These are phyloP conservation scores for Artemisia tridentata DNA, from an alignment of 129 eudicot species.

Conservation along the genomic window DNA sequence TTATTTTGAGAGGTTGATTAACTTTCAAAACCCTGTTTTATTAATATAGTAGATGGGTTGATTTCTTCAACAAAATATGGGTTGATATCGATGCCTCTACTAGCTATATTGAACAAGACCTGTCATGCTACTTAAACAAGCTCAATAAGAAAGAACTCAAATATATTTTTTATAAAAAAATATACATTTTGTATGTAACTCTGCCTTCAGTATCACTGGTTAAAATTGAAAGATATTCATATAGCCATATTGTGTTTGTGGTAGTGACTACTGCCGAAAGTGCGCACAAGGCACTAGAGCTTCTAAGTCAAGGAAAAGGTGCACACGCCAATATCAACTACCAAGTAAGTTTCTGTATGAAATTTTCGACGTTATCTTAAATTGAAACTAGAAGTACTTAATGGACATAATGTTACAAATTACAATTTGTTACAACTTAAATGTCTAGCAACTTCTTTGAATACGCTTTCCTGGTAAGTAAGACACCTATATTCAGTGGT, in stretches of 20 bases:
- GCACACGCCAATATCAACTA: constrained; percentile 25
- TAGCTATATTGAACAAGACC: no score
- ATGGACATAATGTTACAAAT: not conserved
- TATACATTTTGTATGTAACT: no score
- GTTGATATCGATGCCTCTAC: no score
- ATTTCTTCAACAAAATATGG: no score
- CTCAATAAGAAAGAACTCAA: not conserved
- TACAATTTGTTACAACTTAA: not conserved
- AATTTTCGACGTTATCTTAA: no score
- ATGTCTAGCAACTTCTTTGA: not conserved
- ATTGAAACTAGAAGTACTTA: not conserved
- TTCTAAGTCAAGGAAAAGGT: constrained; percentile 48
- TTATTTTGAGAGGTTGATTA: no score
- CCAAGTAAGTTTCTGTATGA: constrained; percentile 24
- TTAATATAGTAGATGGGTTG: no score
- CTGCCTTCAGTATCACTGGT: no score
- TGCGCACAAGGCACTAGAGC: constrained; percentile 60
- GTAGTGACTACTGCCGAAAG: constrained; percentile 59
- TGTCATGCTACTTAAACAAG: no score
- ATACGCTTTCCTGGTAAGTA: not conserved
- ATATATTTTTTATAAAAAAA: no score
- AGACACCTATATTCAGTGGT: not conserved
- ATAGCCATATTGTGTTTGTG: constrained; percentile 15
- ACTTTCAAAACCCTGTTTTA: no score
- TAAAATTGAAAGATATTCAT: not conserved